Evolutionary conservation across 495 filamentous ascomycete genomes (phyloP), one percentile per base, ranked within the genome.

Genomic region (Neurospora sp.): DNA sequence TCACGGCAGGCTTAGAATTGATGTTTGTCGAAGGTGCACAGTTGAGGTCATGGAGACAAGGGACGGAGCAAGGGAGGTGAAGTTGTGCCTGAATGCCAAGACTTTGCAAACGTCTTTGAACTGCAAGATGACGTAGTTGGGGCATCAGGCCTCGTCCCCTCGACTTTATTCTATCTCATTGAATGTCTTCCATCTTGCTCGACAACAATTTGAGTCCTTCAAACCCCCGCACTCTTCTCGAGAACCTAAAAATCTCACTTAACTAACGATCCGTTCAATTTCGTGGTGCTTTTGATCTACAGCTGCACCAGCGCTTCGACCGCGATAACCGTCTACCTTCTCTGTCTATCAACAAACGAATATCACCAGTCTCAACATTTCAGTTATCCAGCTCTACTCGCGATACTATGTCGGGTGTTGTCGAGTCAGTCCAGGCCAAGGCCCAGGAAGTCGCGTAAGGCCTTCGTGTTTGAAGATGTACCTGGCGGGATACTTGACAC

Each of bases 361-460:
- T 35, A 66, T 66, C 53, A 66, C 48, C 48, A 7, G 22, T 59
- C 22, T 59, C 22, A 31, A 59, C 20, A 20, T 12, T 59, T 27
- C 11, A 59, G 48, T 6, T 22, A 14, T 59, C 22, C 48, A 59
- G 1, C 11, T 59, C 42, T 59, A 35, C 12, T 66, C 27, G 7
- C 53, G 53, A 35, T 35, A 66, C 53, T 9, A 66, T 66, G 53
- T 37, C 53, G 7, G 53, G 53, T 35, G 61, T 84, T 40, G 76
- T 79, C 14, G 74, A 78, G 44, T 77, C 79, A 38, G 69, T 82
- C 10, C 78, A 80, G 71, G 75, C 78, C 27, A 85, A 81, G 76
- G 87, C 87, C 48, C 84, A 86, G 69, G 83, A 87, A 76, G 82
- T 87, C 70, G 83, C 83, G 85, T 87, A 77, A 75, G 86, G 80